Evolutionary conservation across 2,329 filamentous ascomycete species (phyloP), one percentile per base, ranked within the genome.

Genomic region (Aspergillus fijiensis): DNA sequence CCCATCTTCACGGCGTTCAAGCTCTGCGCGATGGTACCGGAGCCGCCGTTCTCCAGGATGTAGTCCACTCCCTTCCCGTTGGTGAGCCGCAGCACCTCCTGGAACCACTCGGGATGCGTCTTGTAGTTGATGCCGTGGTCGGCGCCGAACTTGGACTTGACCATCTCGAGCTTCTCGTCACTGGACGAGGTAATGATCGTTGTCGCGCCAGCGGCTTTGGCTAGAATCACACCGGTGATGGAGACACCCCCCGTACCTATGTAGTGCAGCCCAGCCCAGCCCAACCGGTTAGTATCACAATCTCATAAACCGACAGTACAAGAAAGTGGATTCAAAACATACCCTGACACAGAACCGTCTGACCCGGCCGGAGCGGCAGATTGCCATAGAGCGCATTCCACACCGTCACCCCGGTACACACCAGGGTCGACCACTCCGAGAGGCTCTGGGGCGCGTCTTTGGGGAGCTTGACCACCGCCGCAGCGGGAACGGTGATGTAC

Each of bases 141-240:
- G 0, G 73, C 78, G 10, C 79, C 77, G 9, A 81, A 74, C 62
- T 82, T 80, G 5, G 56, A 49, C 27, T 61, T 63, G 19, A 68
- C 62, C 12, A 51, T 31, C 14, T 62, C 27, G 2, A 65, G 55
- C 45, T 66, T 68, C 21, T 75, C 64, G 58, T 82, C 77, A 14
- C 73, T 77, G 1, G 80, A 81, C 0, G 79, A 80, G 0, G 79
- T 81, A 47, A 79, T 71, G 50, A 80, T 80, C 6, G 76, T 77
- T 2, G 69, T 78, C 0, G 76, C 77, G 5, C 80, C 80, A 1
- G 77, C 76, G 0, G 80, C 80, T 58, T 77, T 78, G 35, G 79
- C 80, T 9, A 80, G 63, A 10, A 74, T 69, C 27, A 78, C 68
- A 4, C 70, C 77, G 0, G 72, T 76, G 31, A 79, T 63, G 2